phyloP scores from a whole-genome alignment of 257 asterid genomes.

The Agastache rugosa region DNA sequence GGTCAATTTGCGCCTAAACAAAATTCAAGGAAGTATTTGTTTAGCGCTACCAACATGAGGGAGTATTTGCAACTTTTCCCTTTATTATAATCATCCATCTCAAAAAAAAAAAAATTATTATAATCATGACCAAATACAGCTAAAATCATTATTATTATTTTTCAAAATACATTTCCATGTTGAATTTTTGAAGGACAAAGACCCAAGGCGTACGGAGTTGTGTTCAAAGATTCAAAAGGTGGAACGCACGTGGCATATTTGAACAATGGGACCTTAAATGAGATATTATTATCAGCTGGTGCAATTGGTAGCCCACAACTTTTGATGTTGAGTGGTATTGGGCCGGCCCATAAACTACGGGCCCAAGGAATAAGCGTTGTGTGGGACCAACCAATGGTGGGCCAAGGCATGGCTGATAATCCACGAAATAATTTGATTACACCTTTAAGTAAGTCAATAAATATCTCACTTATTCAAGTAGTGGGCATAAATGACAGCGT shows the following conservation, averaged over 20 bases:
- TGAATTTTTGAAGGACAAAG: constrained; percentile 40
- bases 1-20: no score
- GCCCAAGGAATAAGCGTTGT: constrained; percentile 34
- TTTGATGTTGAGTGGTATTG: constrained; percentile 77
- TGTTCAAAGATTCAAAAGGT: constrained; percentile 58
- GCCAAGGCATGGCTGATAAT: constrained; percentile 80
- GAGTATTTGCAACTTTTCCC: no score
- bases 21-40: no score
- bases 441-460: constrained; percentile 44
- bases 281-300: constrained; percentile 74
- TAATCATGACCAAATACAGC: no score
- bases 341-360: constrained; percentile 41
- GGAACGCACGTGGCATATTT: constrained; percentile 55
- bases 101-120: no score
- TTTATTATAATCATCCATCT: no score
- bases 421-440: constrained; percentile 57
- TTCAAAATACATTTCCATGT: no score
- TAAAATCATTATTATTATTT: no score
- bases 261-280: constrained; percentile 45
- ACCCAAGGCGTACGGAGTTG: constrained; percentile 65
- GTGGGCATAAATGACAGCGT: constrained; percentile 58
- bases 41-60: no score
- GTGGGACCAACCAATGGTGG: constrained; percentile 66
- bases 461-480: constrained; percentile 54
- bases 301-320: constrained; percentile 93